A percentile compares a stretch with the other conserved stretches of the same genome.
phyloP scores from a whole-genome alignment of 345 rosid species.

The Eucalyptus marginata region DNA sequence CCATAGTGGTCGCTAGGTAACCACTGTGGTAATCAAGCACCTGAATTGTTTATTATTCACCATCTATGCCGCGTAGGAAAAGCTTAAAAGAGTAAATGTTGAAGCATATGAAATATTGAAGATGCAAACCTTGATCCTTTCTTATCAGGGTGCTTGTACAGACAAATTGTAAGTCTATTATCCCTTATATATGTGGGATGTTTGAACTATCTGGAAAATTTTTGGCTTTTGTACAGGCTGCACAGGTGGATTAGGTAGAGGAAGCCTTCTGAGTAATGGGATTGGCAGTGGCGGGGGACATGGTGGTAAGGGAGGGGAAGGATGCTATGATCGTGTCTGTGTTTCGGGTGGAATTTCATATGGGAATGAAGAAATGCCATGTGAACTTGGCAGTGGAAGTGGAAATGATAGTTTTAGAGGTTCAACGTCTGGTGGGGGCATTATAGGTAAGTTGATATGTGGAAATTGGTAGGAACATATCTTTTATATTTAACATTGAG shows the following conservation, averaged over 20 bases:
- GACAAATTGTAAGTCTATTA: neutral
- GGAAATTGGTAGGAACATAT: neutral
- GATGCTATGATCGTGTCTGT: slow-evolving; percentile 51
- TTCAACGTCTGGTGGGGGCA: slow-evolving; percentile 90
- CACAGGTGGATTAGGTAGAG: slow-evolving; percentile 84
- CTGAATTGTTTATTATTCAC: neutral
- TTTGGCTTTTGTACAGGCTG: slow-evolving; percentile 57
- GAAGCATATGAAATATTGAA: neutral
- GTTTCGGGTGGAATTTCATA: slow-evolving; percentile 75
- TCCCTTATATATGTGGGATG: neutral
- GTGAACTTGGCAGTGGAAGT: slow-evolving; percentile 99
- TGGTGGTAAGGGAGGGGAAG: slow-evolving; percentile 92
- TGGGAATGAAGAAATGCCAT: slow-evolving; percentile 80
- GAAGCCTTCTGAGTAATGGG: slow-evolving; percentile 55
- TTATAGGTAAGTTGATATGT: slow-evolving; percentile 44
- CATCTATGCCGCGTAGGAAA: neutral
- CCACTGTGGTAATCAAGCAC: neutral
- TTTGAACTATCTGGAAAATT: neutral
- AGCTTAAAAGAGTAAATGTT: neutral
- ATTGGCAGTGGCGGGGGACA: slow-evolving; percentile 95
- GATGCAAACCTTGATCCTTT: neutral
- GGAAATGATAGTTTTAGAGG: slow-evolving; percentile 51
- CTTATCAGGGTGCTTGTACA: neutral
- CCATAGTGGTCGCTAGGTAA: neutral
- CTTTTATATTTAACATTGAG: neutral